Base-by-base conservation (phyloP, 2,329 filamentous ascomycete genomes). In the Zarea fungicola region DNA sequence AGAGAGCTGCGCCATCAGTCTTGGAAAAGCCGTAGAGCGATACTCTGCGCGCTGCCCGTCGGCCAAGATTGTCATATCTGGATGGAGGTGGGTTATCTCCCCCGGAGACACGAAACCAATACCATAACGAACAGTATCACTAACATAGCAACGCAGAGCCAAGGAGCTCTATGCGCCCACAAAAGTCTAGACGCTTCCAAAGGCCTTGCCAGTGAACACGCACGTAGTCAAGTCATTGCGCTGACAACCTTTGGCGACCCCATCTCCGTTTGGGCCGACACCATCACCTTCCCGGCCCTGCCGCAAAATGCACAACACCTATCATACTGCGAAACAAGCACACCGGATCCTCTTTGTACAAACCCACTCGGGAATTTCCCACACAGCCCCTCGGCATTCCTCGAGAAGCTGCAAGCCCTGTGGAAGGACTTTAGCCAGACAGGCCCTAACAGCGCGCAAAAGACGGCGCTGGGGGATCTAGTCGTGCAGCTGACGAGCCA, bases 141-240 rank as follows among this genome's bases (percentile, higher is more conserved):
- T 16, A 28, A 28, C 4, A 35, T 11, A 18, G 8, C 18, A 10
- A 32, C n/a, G n/a, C n/a, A n/a, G n/a, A 49, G 49, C 44, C 49
- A 51, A 51, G 49, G 43, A 11, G 49, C 49, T 18, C 49, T 51
- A n/a, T 47, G 43, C 23, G 49, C 49, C 13, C 49, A 48, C 37
- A 51, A 51, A 37, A 42, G 36, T 18, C 35, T 48, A 11, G 40
- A 45, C 26, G 23, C 31, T 11, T 22, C 25, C 14, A 32, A 18
- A 13, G 13, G n/a, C 10, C 35, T 48, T 14, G 26, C 13, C 11
- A 25, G 25, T 18, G 18, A 25, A 3, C 32, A 31, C 18, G 32
- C 37, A 16, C 42, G 42, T n/a, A 36, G 25, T 31, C 43, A 26
- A 14, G 29, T 51, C 43, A 42, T 51, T 21, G 43, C 49, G 16